phyloP scores from a whole-genome alignment of 148 eudicot species.

The Rhododendron henanense region DNA sequence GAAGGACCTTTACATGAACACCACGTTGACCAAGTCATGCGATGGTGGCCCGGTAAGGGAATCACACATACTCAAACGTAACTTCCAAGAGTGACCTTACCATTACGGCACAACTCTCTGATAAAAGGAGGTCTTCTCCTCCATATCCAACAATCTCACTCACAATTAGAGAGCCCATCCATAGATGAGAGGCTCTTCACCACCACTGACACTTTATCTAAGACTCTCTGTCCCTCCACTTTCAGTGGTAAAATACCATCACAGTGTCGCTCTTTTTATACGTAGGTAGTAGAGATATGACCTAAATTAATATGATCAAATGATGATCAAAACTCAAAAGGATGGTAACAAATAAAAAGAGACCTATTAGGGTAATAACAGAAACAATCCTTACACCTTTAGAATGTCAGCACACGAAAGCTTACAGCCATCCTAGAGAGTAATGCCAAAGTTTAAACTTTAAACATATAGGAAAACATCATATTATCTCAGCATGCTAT shows the following conservation, averaged over 20 bases:
- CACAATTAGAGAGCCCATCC: neutral
- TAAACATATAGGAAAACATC: neutral
- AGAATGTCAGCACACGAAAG: neutral
- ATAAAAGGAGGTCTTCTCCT: neutral
- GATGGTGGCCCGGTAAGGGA: neutral
- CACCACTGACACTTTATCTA: neutral
- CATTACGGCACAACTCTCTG: neutral
- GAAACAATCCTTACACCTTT: neutral
- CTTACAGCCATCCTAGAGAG: neutral
- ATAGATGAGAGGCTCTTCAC: neutral
- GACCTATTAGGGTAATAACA: neutral
- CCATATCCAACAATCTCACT: neutral
- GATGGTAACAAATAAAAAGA: neutral
- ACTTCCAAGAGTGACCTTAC: neutral
- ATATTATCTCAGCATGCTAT: neutral
- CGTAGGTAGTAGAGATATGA: neutral
- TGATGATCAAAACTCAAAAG: neutral
- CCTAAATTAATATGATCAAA: neutral
- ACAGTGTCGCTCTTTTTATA: neutral
- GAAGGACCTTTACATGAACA: neutral
- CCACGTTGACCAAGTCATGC: neutral
- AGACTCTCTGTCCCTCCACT: neutral
- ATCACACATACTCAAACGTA: neutral
- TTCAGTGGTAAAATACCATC: neutral
- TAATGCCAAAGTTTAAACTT: neutral